Evolutionary conservation across 352 stramenopile genomes (phyloP).

Genomic region (Phytophthora kernoviae): DNA sequence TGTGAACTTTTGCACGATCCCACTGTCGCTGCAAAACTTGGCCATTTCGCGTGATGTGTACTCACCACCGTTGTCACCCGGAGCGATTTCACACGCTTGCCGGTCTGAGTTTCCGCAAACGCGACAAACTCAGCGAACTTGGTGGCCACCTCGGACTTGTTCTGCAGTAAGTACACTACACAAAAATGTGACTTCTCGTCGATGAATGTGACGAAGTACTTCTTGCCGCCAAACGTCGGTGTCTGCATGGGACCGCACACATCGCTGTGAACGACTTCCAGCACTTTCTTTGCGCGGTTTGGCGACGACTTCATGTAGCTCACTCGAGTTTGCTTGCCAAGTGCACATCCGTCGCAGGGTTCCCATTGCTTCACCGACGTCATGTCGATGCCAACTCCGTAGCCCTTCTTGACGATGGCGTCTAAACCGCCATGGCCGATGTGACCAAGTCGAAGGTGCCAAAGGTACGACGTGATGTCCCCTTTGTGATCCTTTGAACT

Average conservation of each 20-base stretch:
- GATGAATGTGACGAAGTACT: not conserved
- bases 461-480: not conserved
- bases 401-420: conserved; percentile 11
- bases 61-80: conserved; percentile 18
- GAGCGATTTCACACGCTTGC: conserved; percentile 10
- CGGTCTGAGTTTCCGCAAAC: conserved; percentile 19
- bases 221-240: conserved; percentile 2
- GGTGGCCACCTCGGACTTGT: conserved; percentile 16
- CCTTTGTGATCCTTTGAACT: conserved; percentile 15
- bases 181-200: not conserved
- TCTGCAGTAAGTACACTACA: conserved; percentile 14
- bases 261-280: conserved; percentile 6
- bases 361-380: conserved; percentile 5
- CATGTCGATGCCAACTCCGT: no score
- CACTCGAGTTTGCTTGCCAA: conserved; percentile 20
- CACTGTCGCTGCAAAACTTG: conserved; percentile 8
- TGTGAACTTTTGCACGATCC: conserved; percentile 25
- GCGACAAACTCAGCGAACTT: conserved; percentile 23
- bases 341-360: conserved; percentile 6
- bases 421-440: conserved; percentile 14
- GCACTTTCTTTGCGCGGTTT: conserved; percentile 4
- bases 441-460: conserved; percentile 16
- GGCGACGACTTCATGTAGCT: conserved; percentile 7
- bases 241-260: conserved; percentile 11
- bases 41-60: conserved; percentile 9